Base-by-base conservation (phyloP, 371 early-diverging fungal species). In the Parasitella parasitica region DNA sequence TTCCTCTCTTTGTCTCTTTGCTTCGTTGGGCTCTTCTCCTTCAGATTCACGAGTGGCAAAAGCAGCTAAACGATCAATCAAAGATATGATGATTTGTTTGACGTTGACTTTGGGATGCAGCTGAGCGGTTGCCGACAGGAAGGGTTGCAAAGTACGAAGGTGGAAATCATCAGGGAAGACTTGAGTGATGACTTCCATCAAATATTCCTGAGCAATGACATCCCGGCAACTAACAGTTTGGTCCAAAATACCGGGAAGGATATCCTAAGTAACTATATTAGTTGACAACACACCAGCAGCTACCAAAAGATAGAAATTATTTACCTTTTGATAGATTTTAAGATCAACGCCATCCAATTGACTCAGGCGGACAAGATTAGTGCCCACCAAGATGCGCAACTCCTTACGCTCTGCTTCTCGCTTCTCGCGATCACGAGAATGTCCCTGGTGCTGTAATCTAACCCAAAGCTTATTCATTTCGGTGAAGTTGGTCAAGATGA, bases 401-500 rank as follows among this genome's bases (percentile, higher is more conserved):
- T 97, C 97, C 60, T 90, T 89, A 20, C 97, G 87, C 84, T 97
- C 97, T 58, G 86, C 83, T 70, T 96, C 95, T 26, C 97, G 80
- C 71, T 89, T 91, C 66, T 91, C 94, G n/a, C 92, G 86, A 71
- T 97, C 97, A 8, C 92, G 79, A 34, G 90, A 89, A 69, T 91
- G 89, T 4, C 97, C 97, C 70, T 94, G 92, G 76, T 94, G 92
- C 75, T 97, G 97, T 58, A 95, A 78, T 1, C 97, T 87, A 11
- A 97, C 95, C 97, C 97, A 97, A 13, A 97, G 85, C 80, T 96
- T 97, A 78, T 97, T 97, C 96, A 96, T 97, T 78, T 97, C 97
- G 36, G 91, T 89, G 73, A 97, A 96, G 73, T 97, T 97, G 34
- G 90, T 92, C 28, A 97, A 76, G 55, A 92, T 92, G 65, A 97